Base-by-base conservation (phyloP, 2,329 filamentous ascomycete genomes). In the Aspergillus pseudoviridinutans region DNA sequence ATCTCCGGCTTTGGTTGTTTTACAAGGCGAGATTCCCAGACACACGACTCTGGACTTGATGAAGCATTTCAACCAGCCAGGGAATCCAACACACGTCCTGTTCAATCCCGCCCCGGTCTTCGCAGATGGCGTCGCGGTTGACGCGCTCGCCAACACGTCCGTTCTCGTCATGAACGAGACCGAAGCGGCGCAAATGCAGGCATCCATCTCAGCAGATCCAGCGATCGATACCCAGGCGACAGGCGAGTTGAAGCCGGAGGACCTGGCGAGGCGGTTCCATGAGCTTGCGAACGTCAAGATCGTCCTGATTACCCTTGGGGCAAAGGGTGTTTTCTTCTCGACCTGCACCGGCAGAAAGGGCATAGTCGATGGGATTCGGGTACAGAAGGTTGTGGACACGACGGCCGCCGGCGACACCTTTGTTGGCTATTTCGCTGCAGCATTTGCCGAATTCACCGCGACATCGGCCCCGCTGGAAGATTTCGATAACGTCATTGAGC, bases 41-140 rank as follows among this genome's bases (percentile, higher is more conserved):
- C 8, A 24, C 22, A 46, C 42, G 8, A 24, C 10, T 10, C 8
- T 46, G 20, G 42, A 20, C 2, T 22, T 46, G 42, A 20, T 46
- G n/a, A 24, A 24, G 10, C 42, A 46, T 24, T 46, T 46, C 22
- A 46, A 46, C 22, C n/a, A 46, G 7, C 42, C n/a, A 1, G 28
- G 3, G 3, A 50, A 59, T 2, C 53, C 56, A 1, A 53, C 55
- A 1, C 57, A 80, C 32, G 87, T 91, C 1, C 80, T 95, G 17
- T 81, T 95, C 61, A 96, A 96, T 71, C 90, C 91, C 10, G 91
- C 91, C 3, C 90, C 91, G 14, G 91, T 91, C 7, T 87, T 87
- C 4, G 90, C 91, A 1, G 80, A 86, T 53, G 69, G 74, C 10
- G 75, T 95, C 3, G 89, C 89, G 2, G 42, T 64, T 10, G 42